Evolutionary conservation across 805 yeast genomes (phyloP), one percentile per base, ranked within the genome.

Genomic region (Saturnispora bothae): DNA sequence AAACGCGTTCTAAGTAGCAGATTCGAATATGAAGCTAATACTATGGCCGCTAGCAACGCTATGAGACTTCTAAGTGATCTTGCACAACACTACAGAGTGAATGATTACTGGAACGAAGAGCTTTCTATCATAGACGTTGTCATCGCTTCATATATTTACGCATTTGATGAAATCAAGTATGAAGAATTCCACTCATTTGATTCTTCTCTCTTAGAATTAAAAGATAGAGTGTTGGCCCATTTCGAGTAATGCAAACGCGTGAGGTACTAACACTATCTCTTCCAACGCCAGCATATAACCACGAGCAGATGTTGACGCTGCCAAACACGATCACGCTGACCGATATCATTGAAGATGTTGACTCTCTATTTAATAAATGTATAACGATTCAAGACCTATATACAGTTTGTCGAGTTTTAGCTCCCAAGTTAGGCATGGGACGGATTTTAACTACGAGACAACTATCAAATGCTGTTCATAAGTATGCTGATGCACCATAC

Each of bases 171-270:
- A 10, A 17, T 26, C 5, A 31, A 18, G 4, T 27, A 34, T 22
- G 27, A 22, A n/a, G 34, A 30, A 25, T 36, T 36, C 17, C 10
- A 31, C 6, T 20, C 15, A 31, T 34, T 34, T 31, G 17, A 19
- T 15, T 22, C 29, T 12, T 9, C 27, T 18, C 27, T 37, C 9
- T 5, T 25, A 12, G 15, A n/a, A 9, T 37, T 37, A 17, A 37
- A 31, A 26, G 31, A 26, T n/a, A 34, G 40, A 23, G 40, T 37
- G 26, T 37, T 31, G 13, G 13, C 21, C 28, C 36, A 33, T 13
- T 33, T 33, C 16, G 17, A 13, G 8, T n/a, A 7, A 8, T 10
- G 5, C n/a, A 26, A n/a, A 18, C 18, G 12, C 26, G n/a, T 8
- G 35, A 37, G 8, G 20, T 37, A 6, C 13, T 37, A 12, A 37